phyloP scores from a whole-genome alignment of 345 rosid species.

The Hirschfeldia incana region DNA sequence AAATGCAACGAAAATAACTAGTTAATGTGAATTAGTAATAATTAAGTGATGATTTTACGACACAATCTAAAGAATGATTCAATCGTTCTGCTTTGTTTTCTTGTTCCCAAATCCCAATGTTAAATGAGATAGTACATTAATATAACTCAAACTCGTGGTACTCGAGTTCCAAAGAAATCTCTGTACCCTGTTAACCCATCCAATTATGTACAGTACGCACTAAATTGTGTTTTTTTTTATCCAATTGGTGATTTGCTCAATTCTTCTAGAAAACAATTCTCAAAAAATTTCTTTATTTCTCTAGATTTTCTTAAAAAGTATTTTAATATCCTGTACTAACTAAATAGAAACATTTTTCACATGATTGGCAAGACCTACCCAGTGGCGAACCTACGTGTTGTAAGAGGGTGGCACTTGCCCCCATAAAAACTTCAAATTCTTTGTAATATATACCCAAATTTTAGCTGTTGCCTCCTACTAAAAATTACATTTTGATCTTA shows the following conservation, averaged over 20 bases:
- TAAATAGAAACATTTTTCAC: not conserved
- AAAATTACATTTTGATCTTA: too few species aligned
- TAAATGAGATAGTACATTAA: not conserved
- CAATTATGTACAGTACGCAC: not conserved
- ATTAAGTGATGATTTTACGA: slow-evolving; percentile 4
- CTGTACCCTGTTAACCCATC: not conserved
- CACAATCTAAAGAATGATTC: slow-evolving; percentile 6
- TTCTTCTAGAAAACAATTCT: not conserved
- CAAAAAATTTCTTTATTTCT: not conserved
- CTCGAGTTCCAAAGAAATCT: not conserved
- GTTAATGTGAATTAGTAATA: not conserved
- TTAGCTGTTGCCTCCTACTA: too few species aligned
- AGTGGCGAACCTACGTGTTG: too few species aligned
- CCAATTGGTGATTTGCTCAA: not conserved
- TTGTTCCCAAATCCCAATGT: slow-evolving; percentile 30
- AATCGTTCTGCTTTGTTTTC: slow-evolving; percentile 16
- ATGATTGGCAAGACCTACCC: slow-evolving; percentile 12
- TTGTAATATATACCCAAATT: too few species aligned
- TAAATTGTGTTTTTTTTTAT: not conserved
- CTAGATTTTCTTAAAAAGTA: not conserved
- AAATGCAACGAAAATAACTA: not conserved
- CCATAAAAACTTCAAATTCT: too few species aligned
- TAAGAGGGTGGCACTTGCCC: too few species aligned
- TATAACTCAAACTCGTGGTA: not conserved
- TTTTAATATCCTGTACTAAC: not conserved